Conservation (phyloP, 140 eudicot genomes). For the Stevia rebaudiana region DNA sequence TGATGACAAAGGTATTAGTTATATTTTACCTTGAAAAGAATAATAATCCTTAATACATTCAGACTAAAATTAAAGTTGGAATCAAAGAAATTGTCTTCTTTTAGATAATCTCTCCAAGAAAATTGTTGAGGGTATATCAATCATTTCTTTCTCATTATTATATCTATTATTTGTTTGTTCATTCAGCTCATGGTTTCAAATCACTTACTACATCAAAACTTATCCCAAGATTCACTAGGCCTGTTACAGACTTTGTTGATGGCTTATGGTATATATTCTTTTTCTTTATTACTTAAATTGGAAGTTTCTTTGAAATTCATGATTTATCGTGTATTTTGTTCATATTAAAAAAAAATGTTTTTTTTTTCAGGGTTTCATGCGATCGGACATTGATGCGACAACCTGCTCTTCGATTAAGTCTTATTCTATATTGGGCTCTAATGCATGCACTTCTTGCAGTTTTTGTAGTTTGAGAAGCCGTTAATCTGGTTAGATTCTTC, state of each 20-base stretch:
- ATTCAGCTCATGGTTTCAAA: slow-evolving; percentile 95
- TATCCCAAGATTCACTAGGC: slow-evolving; percentile 96
- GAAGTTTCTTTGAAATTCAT: background rate
- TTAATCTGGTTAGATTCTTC: slow-evolving; percentile 32
- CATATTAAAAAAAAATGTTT: background rate
- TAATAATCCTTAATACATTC: background rate
- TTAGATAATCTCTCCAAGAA: no score
- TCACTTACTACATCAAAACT: slow-evolving; percentile 85
- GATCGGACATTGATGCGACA: slow-evolving; percentile 91
- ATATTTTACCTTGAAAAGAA: background rate
- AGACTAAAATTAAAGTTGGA: background rate
- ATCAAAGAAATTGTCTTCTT: slow-evolving; percentile 15
- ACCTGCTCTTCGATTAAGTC: slow-evolving; percentile 88
- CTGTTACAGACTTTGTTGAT: slow-evolving; percentile 76
- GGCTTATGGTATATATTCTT: slow-evolving; percentile 65
- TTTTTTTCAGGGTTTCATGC: slow-evolving; percentile 75
- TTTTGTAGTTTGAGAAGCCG: slow-evolving; percentile 63
- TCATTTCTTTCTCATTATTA: slow-evolving; percentile 6
- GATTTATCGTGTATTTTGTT: background rate
- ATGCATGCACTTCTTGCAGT: slow-evolving; percentile 85
- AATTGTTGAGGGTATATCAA: slow-evolving; percentile 4
- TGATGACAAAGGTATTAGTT: slow-evolving; percentile 75
- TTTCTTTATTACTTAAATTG: background rate
- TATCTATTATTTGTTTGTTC: slow-evolving; percentile 10
- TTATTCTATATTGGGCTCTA: slow-evolving; percentile 82